These are phyloP conservation scores for Hygrocybe punicea DNA, from an alignment of 768 basidiomycete genomes.

Conservation along the genomic window DNA sequence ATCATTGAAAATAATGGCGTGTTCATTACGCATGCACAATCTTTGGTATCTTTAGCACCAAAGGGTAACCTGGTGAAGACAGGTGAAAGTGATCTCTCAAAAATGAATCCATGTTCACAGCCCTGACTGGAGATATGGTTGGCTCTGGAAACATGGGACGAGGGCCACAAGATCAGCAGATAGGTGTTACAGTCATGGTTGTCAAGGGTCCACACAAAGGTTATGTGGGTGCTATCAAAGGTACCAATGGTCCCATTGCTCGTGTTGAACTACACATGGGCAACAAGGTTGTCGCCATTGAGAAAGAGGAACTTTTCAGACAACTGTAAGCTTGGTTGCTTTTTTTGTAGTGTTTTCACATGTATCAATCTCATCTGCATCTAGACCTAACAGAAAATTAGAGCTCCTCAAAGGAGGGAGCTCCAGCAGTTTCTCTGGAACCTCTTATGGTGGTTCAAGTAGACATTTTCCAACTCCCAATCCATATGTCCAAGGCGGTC, in stretches of 20 bases:
- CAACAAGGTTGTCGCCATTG: slow-evolving; percentile 85
- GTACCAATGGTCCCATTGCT: slow-evolving; percentile 82
- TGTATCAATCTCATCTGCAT: slow-evolving; percentile 6
- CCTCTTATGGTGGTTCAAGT: slow-evolving; percentile 6
- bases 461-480: slow-evolving; percentile 53
- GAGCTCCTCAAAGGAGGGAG: slow-evolving; percentile 45
- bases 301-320: slow-evolving; percentile 71
- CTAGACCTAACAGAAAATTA: slow-evolving; percentile 57
- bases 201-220: slow-evolving; percentile 89
- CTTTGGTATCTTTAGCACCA: slow-evolving; percentile 80
- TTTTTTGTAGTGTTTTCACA: background rate
- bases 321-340: slow-evolving; percentile 62
- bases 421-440: slow-evolving; percentile 16
- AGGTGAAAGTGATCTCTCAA: slow-evolving; percentile 70
- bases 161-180: slow-evolving; percentile 77
- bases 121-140: slow-evolving; percentile 69
- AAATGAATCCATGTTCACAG: slow-evolving; percentile 84
- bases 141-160: slow-evolving; percentile 75
- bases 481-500: slow-evolving; percentile 58
- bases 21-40: slow-evolving; percentile 85
- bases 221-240: slow-evolving; percentile 88
- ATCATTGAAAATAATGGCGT: slow-evolving; percentile 90
- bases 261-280: slow-evolving; percentile 88
- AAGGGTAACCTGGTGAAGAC: slow-evolving; percentile 71
- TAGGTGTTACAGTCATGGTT: slow-evolving; percentile 74